These are phyloP conservation scores for Colletotrichum tabaci DNA, from an alignment of 2,329 filamentous ascomycete species.

Conservation along the genomic window DNA sequence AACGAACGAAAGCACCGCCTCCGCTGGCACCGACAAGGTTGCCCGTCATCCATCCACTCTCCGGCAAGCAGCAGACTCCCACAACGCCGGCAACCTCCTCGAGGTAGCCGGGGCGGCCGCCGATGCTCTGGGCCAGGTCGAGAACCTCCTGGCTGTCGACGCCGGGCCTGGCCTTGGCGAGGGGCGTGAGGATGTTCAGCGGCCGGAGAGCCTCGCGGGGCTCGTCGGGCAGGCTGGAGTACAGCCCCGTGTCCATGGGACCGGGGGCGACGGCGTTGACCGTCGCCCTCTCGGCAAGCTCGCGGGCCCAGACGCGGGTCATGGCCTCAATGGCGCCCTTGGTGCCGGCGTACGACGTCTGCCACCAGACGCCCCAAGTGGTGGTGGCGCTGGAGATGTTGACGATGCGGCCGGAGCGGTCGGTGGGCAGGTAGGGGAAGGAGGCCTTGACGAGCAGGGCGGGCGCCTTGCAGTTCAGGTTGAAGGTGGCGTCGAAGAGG, in stretches of 20 bases:
- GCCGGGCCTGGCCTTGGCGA: slow-evolving; percentile 51
- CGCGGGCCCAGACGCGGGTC: slow-evolving; percentile 71
- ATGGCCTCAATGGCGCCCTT: slow-evolving; percentile 73
- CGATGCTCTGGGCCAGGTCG: slow-evolving; percentile 63
- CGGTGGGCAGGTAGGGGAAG: slow-evolving; percentile 76
- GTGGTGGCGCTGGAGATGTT: slow-evolving; percentile 64
- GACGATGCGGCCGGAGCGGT: slow-evolving; percentile 72
- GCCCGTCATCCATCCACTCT: slow-evolving; percentile 79
- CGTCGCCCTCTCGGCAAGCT: slow-evolving; percentile 66
- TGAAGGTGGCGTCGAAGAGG: slow-evolving; percentile 81
- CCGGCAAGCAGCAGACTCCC: slow-evolving; percentile 77
- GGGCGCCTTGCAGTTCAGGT: slow-evolving; percentile 86
- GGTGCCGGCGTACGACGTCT: slow-evolving; percentile 63
- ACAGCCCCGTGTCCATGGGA: slow-evolving; percentile 57
- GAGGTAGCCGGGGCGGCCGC: slow-evolving; percentile 70
- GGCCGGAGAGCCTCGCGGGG: slow-evolving; percentile 55
- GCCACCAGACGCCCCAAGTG: slow-evolving; percentile 47
- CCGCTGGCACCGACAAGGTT: slow-evolving; percentile 80
- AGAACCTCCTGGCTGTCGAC: slow-evolving; percentile 48
- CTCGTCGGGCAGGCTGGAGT: slow-evolving; percentile 68
- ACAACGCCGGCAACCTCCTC: slow-evolving; percentile 79
- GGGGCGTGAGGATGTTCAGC: slow-evolving; percentile 64
- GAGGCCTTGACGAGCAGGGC: slow-evolving; percentile 83
- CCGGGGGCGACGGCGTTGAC: slow-evolving; percentile 72
- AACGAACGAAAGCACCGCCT: slow-evolving; percentile 46